phyloP scores from a whole-genome alignment of 2,329 filamentous ascomycete genomes.

The Pseudogymnoascus sp. region DNA sequence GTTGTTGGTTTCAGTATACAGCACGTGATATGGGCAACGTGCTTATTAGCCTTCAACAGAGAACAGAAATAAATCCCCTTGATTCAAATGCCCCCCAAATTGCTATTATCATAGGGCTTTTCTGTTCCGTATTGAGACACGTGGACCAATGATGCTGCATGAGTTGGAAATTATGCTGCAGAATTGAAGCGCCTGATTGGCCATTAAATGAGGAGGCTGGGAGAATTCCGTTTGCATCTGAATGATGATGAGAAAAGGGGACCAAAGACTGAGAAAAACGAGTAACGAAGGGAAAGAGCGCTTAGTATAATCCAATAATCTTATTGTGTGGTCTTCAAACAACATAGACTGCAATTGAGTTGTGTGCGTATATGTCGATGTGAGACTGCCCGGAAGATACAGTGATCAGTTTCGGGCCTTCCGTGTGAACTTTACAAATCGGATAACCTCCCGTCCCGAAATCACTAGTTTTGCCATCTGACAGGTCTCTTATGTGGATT shows the following conservation, averaged over 20 bases:
- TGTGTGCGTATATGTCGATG: background rate
- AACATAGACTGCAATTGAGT: background rate
- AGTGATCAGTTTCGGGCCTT: background rate
- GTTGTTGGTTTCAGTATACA: background rate
- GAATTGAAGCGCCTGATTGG: background rate
- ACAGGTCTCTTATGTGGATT: constrained; percentile 7
- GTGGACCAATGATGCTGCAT: constrained; percentile 7
- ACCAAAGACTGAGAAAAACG: background rate
- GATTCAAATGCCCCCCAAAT: background rate
- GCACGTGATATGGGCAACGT: background rate
- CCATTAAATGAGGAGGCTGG: constrained; percentile 7
- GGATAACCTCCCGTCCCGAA: background rate
- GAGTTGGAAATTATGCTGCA: constrained; percentile 3
- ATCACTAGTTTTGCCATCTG: constrained; percentile 6
- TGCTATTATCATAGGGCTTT: background rate
- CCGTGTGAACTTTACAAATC: background rate
- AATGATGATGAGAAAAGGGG: background rate
- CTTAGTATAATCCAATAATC: background rate
- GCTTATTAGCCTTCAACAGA: background rate
- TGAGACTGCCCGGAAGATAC: background rate
- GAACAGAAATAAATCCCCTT: background rate
- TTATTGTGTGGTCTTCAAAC: background rate
- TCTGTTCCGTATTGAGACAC: background rate
- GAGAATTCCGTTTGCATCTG: constrained; percentile 1
- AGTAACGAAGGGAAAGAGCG: background rate